Conservation (phyloP, 805 yeast genomes). For the Yarrowia porcina region DNA sequence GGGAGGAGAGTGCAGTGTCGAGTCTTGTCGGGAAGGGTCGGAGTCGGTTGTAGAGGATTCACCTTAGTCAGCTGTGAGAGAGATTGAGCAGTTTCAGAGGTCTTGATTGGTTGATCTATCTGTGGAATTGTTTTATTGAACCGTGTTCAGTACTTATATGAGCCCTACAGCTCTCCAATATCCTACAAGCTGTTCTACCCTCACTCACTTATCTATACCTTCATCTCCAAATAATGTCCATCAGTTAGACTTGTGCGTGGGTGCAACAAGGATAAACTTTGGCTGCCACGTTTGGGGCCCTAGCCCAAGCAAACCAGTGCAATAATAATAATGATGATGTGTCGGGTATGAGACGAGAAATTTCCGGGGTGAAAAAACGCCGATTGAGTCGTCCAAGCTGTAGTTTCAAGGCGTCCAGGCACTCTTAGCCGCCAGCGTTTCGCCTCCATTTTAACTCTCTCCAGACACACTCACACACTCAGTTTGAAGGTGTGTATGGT, state of each 20-base stretch:
- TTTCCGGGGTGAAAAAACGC: not conserved
- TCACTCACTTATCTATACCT: too few relatives aligned
- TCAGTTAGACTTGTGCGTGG: not conserved
- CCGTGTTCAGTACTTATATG: too few relatives aligned
- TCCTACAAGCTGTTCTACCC: too few relatives aligned
- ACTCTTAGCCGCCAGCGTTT: not conserved
- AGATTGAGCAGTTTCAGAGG: not conserved
- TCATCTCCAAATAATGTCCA: not conserved
- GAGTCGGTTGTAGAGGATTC: not conserved
- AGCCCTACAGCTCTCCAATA: too few relatives aligned
- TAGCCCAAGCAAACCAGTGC: constrained; percentile 9
- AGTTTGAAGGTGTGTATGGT: not conserved
- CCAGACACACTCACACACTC: not conserved
- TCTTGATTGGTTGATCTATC: not conserved
- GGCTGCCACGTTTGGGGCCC: constrained; percentile 25
- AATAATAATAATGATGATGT: not conserved
- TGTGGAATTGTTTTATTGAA: too few relatives aligned
- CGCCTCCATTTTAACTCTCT: not conserved
- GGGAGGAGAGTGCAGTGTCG: not conserved
- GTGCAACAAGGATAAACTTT: not conserved
- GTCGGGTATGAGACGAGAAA: not conserved
- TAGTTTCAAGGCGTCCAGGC: not conserved
- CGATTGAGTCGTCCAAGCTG: not conserved
- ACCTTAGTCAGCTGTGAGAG: not conserved
- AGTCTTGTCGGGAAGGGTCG: not conserved